phyloP scores from a whole-genome alignment of 1,284 basidiomycete genomes.

The Ganoderma sinense region DNA sequence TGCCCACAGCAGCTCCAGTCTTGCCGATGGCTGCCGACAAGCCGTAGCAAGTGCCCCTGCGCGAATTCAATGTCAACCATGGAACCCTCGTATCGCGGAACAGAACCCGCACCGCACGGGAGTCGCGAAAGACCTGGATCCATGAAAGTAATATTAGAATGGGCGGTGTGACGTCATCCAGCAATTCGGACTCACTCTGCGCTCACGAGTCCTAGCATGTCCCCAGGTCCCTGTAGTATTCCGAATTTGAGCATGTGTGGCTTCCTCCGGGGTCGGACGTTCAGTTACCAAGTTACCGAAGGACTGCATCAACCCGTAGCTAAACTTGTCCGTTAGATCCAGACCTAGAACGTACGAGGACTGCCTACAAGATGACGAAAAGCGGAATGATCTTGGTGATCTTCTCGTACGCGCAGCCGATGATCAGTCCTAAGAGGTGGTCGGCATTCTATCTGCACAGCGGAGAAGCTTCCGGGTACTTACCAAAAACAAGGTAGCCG shows the following conservation, averaged over 20 bases:
- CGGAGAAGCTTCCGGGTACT: conserved; percentile 22
- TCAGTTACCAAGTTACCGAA: conserved; percentile 66
- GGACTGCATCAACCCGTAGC: conserved; percentile 74
- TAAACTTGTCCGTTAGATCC: conserved; percentile 36
- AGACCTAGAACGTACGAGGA: conserved; percentile 16
- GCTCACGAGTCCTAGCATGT: conserved; percentile 75
- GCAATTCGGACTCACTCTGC: conserved; percentile 56
- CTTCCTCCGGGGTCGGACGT: conserved; percentile 4
- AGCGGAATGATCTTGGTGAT: conserved; percentile 71
- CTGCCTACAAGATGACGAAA: conserved; percentile 69
- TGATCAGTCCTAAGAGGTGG: conserved; percentile 55
- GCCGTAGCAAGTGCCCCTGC: conserved; percentile 74
- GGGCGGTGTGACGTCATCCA: not conserved
- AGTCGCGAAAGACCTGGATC: conserved; percentile 66
- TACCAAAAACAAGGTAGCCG: conserved; percentile 78
- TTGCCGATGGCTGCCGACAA: conserved; percentile 79
- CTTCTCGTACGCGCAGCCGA: conserved; percentile 73
- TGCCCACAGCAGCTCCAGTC: conserved; percentile 79
- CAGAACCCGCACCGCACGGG: conserved; percentile 57
- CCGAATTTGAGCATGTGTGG: conserved; percentile 9
- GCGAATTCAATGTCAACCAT: conserved; percentile 8
- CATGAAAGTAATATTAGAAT: conserved; percentile 14
- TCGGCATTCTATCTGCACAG: conserved; percentile 4
- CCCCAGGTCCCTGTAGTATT: conserved; percentile 66
- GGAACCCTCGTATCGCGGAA: not conserved